These are phyloP conservation scores for Termitomyces sp. DNA, from an alignment of 768 basidiomycete species.

Conservation along the genomic window DNA sequence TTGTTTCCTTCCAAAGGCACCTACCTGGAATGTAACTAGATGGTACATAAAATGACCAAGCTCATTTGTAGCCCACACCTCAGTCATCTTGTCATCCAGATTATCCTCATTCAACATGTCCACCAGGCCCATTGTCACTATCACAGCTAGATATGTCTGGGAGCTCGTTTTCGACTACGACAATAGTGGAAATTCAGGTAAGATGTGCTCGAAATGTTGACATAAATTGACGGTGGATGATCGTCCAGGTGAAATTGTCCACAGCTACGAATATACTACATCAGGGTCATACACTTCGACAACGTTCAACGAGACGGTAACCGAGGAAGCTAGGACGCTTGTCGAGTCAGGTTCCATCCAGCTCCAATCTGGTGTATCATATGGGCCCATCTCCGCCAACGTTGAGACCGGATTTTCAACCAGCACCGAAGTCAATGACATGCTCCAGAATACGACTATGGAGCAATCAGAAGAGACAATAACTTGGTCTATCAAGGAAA, in stretches of 20 bases:
- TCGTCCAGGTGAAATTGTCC: background rate
- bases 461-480: background rate
- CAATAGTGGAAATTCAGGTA: background rate
- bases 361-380: background rate
- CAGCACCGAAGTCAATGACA: background rate
- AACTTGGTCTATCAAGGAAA: background rate
- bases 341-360: background rate
- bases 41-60: background rate
- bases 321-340: background rate
- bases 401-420: background rate
- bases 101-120: background rate
- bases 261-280: background rate
- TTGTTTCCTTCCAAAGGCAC: background rate
- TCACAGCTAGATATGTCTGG: background rate
- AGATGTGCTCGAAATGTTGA: background rate
- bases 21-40: background rate
- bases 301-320: background rate
- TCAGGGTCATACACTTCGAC: background rate
- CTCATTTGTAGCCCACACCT: background rate
- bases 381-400: slow-evolving; percentile 3
- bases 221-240: background rate
- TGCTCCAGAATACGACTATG: background rate
- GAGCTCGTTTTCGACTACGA: slow-evolving; percentile 2
- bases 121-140: background rate
- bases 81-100: background rate